A percentile compares a stretch with the other conserved stretches of the same genome.
These are phyloP conservation scores for Leccinum angustisporum DNA, from an alignment of 1,284 basidiomycete genomes.

Conservation along the genomic window DNA sequence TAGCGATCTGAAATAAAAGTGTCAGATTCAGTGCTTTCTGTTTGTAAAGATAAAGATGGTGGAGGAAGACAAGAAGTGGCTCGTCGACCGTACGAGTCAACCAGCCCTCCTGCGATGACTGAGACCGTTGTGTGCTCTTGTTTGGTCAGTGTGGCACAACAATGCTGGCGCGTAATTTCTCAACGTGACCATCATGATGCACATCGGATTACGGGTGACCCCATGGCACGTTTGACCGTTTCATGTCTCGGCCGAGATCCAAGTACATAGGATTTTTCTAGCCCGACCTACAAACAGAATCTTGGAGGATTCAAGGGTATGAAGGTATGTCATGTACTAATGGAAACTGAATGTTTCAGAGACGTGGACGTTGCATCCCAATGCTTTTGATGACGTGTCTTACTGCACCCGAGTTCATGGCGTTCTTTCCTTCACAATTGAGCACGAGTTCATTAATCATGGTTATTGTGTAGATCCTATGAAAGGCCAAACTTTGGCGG, in stretches of 20 bases:
- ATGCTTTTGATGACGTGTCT: neutral
- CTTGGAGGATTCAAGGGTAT: neutral
- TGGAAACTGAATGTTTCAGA: neutral
- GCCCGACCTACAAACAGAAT: neutral
- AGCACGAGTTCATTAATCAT: neutral
- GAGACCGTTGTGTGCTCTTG: slow-evolving; percentile 30
- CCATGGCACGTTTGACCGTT: too few species aligned
- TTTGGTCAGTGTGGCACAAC: slow-evolving; percentile 31
- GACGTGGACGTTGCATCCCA: neutral
- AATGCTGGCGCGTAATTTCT: too few species aligned
- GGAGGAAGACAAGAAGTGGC: slow-evolving; percentile 12
- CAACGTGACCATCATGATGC: too few species aligned
- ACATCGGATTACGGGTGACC: neutral
- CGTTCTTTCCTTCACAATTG: neutral
- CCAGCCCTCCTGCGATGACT: too few species aligned
- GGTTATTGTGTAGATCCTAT: neutral
- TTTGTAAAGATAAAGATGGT: slow-evolving; percentile 3
- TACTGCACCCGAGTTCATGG: neutral
- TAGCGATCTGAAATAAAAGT: neutral
- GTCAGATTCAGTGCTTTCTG: neutral
- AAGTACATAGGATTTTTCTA: neutral
- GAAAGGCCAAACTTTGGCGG: too few species aligned
- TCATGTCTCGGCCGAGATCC: neutral
- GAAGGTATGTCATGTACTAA: neutral
- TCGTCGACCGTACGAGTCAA: too few species aligned